Conservation (phyloP, 495 filamentous ascomycete genomes). For the Neurospora intermedia region DNA sequence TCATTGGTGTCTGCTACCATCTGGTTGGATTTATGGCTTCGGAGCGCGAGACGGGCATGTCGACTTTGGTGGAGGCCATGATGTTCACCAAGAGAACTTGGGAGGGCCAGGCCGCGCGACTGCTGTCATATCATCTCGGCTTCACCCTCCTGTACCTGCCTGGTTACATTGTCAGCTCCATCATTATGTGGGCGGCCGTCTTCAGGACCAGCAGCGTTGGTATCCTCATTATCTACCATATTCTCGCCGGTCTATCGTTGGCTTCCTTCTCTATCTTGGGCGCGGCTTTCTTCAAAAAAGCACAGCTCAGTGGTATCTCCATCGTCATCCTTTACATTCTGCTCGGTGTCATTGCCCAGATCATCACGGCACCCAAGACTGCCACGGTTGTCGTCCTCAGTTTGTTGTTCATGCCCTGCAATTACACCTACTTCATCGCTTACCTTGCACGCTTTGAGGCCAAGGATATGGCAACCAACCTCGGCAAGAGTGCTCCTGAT, state of each 20-base stretch:
- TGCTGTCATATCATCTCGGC: conserved; percentile 56
- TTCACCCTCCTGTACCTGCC: conserved; percentile 59
- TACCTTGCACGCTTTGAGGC: conserved; percentile 58
- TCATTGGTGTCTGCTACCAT: conserved; percentile 66
- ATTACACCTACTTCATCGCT: conserved; percentile 62
- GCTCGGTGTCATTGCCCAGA: conserved; percentile 59
- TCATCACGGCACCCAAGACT: conserved; percentile 44
- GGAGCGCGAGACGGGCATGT: conserved; percentile 71
- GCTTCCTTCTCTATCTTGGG: conserved; percentile 60
- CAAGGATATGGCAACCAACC: conserved; percentile 40
- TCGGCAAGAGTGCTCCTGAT: conserved; percentile 44
- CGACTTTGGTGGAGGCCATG: conserved; percentile 71
- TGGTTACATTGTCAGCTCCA: conserved; percentile 56
- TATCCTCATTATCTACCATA: conserved; percentile 51
- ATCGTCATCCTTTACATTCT: conserved; percentile 53
- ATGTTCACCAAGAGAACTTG: conserved; percentile 56
- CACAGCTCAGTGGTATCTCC: conserved; percentile 65
- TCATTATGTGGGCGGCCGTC: conserved; percentile 50
- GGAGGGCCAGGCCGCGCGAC: conserved; percentile 56
- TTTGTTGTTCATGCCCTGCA: conserved; percentile 66
- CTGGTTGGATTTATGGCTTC: conserved; percentile 64
- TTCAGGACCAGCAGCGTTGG: conserved; percentile 49
- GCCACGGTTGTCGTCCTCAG: conserved; percentile 50
- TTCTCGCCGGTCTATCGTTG: conserved; percentile 54
- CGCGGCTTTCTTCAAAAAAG: conserved; percentile 62